These are phyloP conservation scores for Penicillium sp. DNA, from an alignment of 2,329 filamentous ascomycete species.

Conservation along the genomic window DNA sequence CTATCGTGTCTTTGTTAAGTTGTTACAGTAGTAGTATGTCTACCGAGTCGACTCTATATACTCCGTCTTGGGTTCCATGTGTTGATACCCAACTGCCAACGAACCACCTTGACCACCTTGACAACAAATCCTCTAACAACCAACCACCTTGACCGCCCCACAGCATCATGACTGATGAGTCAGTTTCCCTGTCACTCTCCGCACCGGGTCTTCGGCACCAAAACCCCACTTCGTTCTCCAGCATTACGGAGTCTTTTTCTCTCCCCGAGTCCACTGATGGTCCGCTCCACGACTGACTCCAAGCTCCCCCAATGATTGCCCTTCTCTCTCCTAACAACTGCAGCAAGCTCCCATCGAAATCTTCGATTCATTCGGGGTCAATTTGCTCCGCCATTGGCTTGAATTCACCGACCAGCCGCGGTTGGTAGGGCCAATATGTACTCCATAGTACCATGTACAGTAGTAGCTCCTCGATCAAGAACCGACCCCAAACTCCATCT, in stretches of 20 bases:
- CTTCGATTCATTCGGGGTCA: not conserved
- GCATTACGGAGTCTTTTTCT: not conserved
- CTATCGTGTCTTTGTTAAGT: too few relatives aligned
- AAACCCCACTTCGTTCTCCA: slow-evolving; percentile 19
- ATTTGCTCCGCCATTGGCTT: slow-evolving; percentile 21
- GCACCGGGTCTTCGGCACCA: slow-evolving; percentile 30
- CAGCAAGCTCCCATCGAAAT: slow-evolving; percentile 2
- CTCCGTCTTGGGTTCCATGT: slow-evolving; percentile 1
- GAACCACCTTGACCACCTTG: not conserved
- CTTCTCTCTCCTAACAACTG: not conserved
- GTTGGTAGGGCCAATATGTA: too few relatives aligned
- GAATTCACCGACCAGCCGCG: slow-evolving; percentile 17
- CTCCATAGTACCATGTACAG: too few relatives aligned
- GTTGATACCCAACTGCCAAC: slow-evolving; percentile 11
- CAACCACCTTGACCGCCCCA: not conserved
- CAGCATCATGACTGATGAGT: not conserved
- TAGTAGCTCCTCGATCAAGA: not conserved
- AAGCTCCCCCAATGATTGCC: not conserved
- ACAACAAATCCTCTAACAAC: not conserved
- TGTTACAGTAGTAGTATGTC: too few relatives aligned
- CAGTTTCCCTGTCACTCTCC: slow-evolving; percentile 17
- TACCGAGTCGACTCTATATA: too few relatives aligned
- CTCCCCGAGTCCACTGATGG: too few relatives aligned
- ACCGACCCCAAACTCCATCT: not conserved
- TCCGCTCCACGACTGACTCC: not conserved